These are phyloP conservation scores for Aristolochia californica DNA, from an alignment of 164 flowering plant genomes.

Conservation along the genomic window DNA sequence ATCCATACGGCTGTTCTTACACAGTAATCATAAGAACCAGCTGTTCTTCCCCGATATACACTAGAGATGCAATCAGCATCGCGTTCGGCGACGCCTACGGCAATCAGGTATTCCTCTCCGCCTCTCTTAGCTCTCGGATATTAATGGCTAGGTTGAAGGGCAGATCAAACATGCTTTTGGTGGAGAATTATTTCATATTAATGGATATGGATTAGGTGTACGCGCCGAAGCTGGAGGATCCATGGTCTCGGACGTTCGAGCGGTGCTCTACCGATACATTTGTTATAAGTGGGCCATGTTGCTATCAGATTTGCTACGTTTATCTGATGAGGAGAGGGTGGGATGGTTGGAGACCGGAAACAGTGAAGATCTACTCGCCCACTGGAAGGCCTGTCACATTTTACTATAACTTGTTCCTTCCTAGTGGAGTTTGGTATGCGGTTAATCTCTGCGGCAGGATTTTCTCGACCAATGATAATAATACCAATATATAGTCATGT, in stretches of 20 bases:
- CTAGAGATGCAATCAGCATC: conserved; percentile 56
- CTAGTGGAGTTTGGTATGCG: conserved; percentile 46
- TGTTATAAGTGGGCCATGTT: conserved; percentile 50
- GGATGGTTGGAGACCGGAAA: conserved; percentile 61
- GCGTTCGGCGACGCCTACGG: conserved; percentile 64
- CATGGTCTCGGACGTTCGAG: conserved; percentile 48
- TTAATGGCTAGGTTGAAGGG: too few species aligned
- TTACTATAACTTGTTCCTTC: conserved; percentile 31
- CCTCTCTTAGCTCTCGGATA: too few species aligned
- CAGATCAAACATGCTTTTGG: too few species aligned
- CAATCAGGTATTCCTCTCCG: conserved; percentile 28
- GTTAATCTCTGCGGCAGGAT: conserved; percentile 27
- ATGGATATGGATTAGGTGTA: conserved; percentile 31
- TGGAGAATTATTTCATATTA: too few species aligned
- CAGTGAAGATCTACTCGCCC: conserved; percentile 27
- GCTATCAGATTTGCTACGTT: conserved; percentile 39
- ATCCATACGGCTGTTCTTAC: conserved; percentile 26
- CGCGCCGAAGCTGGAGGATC: conserved; percentile 60
- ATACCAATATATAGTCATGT: not conserved
- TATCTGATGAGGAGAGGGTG: conserved; percentile 41
- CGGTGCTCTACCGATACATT: conserved; percentile 67
- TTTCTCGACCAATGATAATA: not conserved
- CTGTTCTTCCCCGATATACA: conserved; percentile 47
- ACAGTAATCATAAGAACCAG: conserved; percentile 51
- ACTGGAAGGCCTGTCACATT: conserved; percentile 23